Conservation (phyloP, 2,329 filamentous ascomycete genomes). For the Decorospora gaudefroyi region DNA sequence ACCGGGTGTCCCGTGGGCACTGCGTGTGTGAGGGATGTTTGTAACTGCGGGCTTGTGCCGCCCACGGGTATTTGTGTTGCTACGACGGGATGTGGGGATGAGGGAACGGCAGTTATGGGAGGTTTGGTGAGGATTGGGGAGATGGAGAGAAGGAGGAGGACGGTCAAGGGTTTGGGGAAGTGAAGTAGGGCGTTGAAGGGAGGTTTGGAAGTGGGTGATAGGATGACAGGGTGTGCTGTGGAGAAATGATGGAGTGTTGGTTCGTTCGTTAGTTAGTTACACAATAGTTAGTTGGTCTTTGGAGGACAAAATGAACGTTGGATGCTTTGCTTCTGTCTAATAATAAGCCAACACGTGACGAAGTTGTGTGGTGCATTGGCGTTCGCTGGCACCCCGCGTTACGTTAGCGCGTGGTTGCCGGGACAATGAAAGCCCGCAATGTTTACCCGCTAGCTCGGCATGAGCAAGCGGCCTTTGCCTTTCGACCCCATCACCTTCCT, state of each 20-base stretch:
- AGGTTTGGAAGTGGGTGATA: not conserved
- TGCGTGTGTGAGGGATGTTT: constrained; percentile 26
- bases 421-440: constrained; percentile 20
- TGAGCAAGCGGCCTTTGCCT: constrained; percentile 12
- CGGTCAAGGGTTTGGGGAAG: constrained; percentile 1
- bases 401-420: constrained; percentile 23
- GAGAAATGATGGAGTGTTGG: not conserved
- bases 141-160: constrained; percentile 19
- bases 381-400: constrained; percentile 14
- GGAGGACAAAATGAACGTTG: not conserved
- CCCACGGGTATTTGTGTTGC: constrained; percentile 26
- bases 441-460: constrained; percentile 22
- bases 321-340: no score
- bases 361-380: constrained; percentile 16
- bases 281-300: constrained; percentile 4
- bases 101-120: constrained; percentile 18
- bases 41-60: constrained; percentile 16
- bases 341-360: constrained; percentile 8
- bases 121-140: constrained; percentile 19
- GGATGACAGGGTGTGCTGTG: no score
- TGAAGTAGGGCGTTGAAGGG: not conserved
- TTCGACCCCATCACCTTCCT: constrained; percentile 21
- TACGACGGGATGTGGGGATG: constrained; percentile 24
- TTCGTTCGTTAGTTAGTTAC: not conserved
- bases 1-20: constrained; percentile 21